Evolutionary conservation across 2,329 filamentous ascomycete species (phyloP), one percentile per base, ranked within the genome.

Genomic region (Phialocephala sp.): DNA sequence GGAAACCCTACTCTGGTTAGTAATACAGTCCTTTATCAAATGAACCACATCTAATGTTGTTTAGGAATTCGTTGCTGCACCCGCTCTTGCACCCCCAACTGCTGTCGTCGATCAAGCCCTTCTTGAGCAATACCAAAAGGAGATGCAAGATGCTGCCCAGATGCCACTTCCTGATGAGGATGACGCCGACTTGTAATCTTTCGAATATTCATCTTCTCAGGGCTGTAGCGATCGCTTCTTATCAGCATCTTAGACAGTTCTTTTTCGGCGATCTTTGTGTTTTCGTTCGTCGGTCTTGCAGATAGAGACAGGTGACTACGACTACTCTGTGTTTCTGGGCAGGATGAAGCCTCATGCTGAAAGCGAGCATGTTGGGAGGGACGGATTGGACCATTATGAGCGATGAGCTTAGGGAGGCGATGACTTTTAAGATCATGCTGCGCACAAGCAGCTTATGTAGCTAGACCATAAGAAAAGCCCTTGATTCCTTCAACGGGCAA

Each of bases 131-230:
- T 97, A 97, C 86, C 84, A 90, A 81, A 84, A 90, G 81, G 95
- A 99, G 86, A 97, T 99, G 92, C 81, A 87, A 68, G 86, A 85
- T 59, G 95, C 95, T 70, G 88, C 91, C 70, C 75, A 85, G 71
- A 88, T 91, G 88, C 93, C 95, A 76, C 92, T 99, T 76, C 95
- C 95, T 73, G 94, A 93, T 77, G 95, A 98, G 87, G 92, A 96
- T 66, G 94, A 97, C 75, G 89, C 92, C 72, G 87, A 89, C 68
- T 68, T 78, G 70, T 78, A 77, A 68, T 72, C 43, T 61, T 61
- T 59, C 64, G 11, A 60, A 56, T 37, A 66, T 11, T 43, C 62
- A 54, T 67, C 54, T 58, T 67, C 65, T 66, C 37, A 61, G 71
- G 27, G 67, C 65, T 57, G 60, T 64, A 66, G 65, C 69, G 62